Conservation (phyloP, 2,329 filamentous ascomycete species). For the Tricladium varicosporioides region DNA sequence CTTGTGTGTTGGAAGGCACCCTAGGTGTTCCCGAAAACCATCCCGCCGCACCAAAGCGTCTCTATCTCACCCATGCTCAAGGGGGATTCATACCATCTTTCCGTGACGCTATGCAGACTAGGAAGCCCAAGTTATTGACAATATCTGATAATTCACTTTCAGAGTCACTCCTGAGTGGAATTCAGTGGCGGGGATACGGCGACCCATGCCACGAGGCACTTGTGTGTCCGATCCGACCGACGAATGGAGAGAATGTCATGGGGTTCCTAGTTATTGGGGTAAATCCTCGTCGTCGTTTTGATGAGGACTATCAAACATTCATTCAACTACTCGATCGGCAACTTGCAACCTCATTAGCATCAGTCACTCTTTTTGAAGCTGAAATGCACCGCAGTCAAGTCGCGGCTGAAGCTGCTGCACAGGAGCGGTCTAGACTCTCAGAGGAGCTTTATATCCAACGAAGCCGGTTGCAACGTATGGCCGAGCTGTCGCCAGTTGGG, state of each 20-base stretch:
- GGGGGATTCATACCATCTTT: constrained; percentile 77
- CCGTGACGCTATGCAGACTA: constrained; percentile 67
- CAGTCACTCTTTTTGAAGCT: constrained; percentile 77
- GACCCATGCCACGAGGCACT: constrained; percentile 69
- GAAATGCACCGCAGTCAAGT: constrained; percentile 71
- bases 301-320: constrained; percentile 76
- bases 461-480: constrained; percentile 55
- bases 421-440: constrained; percentile 47
- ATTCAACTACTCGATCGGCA: constrained; percentile 71
- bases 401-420: constrained; percentile 69
- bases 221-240: constrained; percentile 75
- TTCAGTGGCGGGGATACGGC: constrained; percentile 70
- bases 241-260: constrained; percentile 65
- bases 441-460: constrained; percentile 28
- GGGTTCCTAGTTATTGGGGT: constrained; percentile 45
- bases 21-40: constrained; percentile 67
- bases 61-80: constrained; percentile 68
- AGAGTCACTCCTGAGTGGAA: constrained; percentile 57
- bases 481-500: constrained; percentile 77
- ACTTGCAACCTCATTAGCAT: constrained; percentile 75
- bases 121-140: constrained; percentile 65
- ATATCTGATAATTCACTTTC: constrained; percentile 64
- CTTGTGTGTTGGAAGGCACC: constrained; percentile 68
- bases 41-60: constrained; percentile 52
- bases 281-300: constrained; percentile 74